Evolutionary conservation across 805 yeast genomes (phyloP).

Genomic region (Candida ficus): DNA sequence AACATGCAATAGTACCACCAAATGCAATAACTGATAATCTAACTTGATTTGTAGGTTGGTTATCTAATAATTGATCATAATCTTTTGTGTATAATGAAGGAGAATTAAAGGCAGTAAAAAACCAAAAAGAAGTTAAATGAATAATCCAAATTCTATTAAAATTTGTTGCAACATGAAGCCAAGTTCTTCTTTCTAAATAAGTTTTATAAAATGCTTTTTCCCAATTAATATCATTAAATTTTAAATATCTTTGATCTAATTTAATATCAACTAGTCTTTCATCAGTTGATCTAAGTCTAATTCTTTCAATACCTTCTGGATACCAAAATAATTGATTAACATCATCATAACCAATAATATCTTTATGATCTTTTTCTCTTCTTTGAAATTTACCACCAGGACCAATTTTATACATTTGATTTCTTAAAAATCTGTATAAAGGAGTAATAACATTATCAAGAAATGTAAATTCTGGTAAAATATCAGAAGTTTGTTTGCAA

Average conservation of each 20-base stretch:
- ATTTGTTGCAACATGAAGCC: conserved; percentile 71
- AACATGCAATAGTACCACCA: conserved; percentile 61
- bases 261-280: conserved; percentile 46
- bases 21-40: conserved; percentile 54
- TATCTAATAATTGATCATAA: conserved; percentile 48
- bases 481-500: conserved; percentile 22
- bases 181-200: conserved; percentile 64
- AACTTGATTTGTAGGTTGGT: conserved; percentile 56
- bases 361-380: conserved; percentile 58
- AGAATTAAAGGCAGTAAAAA: conserved; percentile 65
- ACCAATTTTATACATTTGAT: conserved; percentile 48
- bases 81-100: conserved; percentile 62
- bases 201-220: conserved; percentile 64
- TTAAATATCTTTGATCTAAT: conserved; percentile 46
- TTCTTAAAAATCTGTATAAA: conserved; percentile 52
- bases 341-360: conserved; percentile 83
- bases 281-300: conserved; percentile 38
- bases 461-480: conserved; percentile 35
- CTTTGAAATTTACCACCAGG: conserved; percentile 37
- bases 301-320: conserved; percentile 58
- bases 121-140: conserved; percentile 75
- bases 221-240: conserved; percentile 60
- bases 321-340: conserved; percentile 88
- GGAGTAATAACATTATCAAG: conserved; percentile 72
- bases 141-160: conserved; percentile 78